Evolutionary conservation across 768 basidiomycete species (phyloP).

Genomic region (Hericium rajendrae): DNA sequence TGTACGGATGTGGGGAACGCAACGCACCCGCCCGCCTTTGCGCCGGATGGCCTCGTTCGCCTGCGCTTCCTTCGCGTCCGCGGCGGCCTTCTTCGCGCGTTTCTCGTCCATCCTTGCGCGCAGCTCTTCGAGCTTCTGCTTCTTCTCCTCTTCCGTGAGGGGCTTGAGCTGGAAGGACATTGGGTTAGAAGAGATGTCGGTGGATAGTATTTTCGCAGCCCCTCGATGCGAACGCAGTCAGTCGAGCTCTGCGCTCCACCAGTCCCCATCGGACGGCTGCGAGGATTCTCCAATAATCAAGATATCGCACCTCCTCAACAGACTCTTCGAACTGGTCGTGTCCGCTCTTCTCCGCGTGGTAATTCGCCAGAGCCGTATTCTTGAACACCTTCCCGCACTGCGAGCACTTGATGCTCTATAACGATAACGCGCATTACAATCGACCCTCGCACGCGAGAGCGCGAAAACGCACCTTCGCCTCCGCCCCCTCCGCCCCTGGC

Average conservation of each 20-base stretch:
- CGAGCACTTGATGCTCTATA: slow-evolving; percentile 74
- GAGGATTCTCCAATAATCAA: background rate
- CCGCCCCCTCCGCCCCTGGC: slow-evolving; percentile 25
- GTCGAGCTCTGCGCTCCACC: no score
- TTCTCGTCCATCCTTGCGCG: slow-evolving; percentile 74
- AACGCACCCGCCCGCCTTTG: slow-evolving; percentile 69
- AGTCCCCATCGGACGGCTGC: background rate
- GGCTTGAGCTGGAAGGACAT: slow-evolving; percentile 63
- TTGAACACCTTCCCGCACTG: slow-evolving; percentile 80
- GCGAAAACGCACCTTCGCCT: slow-evolving; percentile 48
- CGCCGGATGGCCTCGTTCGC: slow-evolving; percentile 73
- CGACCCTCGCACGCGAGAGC: background rate
- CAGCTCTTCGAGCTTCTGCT: slow-evolving; percentile 70
- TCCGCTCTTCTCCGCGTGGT: slow-evolving; percentile 90
- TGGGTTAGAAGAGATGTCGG: background rate
- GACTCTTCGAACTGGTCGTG: slow-evolving; percentile 96
- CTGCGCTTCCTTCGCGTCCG: slow-evolving; percentile 64
- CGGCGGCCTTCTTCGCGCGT: slow-evolving; percentile 56
- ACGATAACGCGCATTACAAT: background rate
- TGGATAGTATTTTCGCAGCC: background rate
- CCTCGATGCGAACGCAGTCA: no score
- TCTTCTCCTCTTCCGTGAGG: slow-evolving; percentile 90
- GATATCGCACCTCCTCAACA: slow-evolving; percentile 66
- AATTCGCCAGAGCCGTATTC: slow-evolving; percentile 82
- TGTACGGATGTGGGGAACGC: slow-evolving; percentile 5